Conservation (phyloP, 192 early-diverging fungal species). For the Chytriomyces sp. region DNA sequence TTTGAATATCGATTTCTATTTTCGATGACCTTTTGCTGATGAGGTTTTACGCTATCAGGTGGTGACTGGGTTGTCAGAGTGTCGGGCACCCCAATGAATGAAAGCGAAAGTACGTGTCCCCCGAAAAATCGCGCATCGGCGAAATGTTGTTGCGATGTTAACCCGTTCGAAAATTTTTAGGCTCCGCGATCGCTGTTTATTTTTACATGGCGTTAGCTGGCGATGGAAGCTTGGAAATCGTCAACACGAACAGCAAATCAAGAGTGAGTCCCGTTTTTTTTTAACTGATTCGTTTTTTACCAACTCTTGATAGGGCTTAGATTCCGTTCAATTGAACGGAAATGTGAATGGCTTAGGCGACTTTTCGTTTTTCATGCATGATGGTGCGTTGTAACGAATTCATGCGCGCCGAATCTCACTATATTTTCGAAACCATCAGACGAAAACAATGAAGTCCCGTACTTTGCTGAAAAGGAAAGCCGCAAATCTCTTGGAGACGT, state of each 20-base stretch:
- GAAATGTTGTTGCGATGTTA: not conserved
- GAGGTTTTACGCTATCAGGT: conserved; percentile 40
- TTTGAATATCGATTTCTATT: too few relatives aligned
- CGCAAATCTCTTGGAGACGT: conserved; percentile 21
- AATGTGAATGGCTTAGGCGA: conserved; percentile 66
- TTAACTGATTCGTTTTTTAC: not conserved
- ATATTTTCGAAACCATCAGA: not conserved
- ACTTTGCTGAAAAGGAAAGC: conserved; percentile 7
- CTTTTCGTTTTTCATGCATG: conserved; percentile 67
- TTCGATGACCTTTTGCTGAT: too few relatives aligned
- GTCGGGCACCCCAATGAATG: conserved; percentile 65
- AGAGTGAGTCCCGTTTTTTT: conserved; percentile 2
- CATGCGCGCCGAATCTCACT: not conserved
- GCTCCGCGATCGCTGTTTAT: conserved; percentile 54
- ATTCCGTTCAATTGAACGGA: conserved; percentile 26
- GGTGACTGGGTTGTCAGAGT: conserved; percentile 83
- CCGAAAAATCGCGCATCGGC: not conserved
- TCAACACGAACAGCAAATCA: conserved; percentile 3
- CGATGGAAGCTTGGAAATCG: conserved; percentile 62
- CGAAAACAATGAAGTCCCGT: conserved; percentile 11
- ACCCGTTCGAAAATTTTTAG: not conserved
- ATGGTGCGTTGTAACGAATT: conserved; percentile 47
- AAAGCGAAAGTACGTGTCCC: conserved; percentile 15
- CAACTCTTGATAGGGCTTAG: conserved; percentile 5
- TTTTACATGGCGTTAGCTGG: conserved; percentile 86